phyloP scores from a whole-genome alignment of 805 yeast genomes.

The Starmerella cellae region DNA sequence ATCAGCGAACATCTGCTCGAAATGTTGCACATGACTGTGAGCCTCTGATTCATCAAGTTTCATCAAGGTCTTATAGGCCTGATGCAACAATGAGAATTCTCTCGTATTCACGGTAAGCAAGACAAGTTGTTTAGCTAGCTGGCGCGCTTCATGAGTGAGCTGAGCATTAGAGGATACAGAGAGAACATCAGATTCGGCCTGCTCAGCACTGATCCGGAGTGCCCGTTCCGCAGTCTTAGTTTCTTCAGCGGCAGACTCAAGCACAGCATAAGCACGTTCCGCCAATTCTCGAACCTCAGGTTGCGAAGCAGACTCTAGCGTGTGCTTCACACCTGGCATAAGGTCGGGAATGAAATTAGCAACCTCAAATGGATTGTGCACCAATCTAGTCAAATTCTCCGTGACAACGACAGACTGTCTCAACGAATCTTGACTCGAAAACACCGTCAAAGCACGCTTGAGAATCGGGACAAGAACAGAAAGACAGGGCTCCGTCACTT shows the following conservation, averaged over 20 bases:
- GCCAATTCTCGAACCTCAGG: slow-evolving; percentile 96
- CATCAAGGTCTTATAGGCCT: slow-evolving; percentile 37
- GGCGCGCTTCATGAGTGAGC: slow-evolving; percentile 28
- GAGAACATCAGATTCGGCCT: slow-evolving; percentile 33
- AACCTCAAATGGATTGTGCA: slow-evolving; percentile 84
- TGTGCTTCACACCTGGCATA: slow-evolving; percentile 84
- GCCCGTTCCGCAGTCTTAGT: slow-evolving; percentile 64
- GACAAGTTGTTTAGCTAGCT: slow-evolving; percentile 30
- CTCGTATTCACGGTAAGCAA: slow-evolving; percentile 28
- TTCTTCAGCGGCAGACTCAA: slow-evolving; percentile 68
- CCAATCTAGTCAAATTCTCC: slow-evolving; percentile 89
- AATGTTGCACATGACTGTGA: slow-evolving; percentile 24
- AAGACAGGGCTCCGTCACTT: slow-evolving; percentile 92
- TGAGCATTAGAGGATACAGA: slow-evolving; percentile 19
- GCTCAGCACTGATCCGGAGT: slow-evolving; percentile 35
- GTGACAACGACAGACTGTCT: slow-evolving; percentile 94
- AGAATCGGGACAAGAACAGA: slow-evolving; percentile 83
- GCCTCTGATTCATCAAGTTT: slow-evolving; percentile 30
- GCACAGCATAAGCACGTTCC: slow-evolving; percentile 65
- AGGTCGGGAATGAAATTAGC: slow-evolving; percentile 74
- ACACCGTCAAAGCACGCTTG: slow-evolving; percentile 72
- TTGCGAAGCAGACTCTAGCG: slow-evolving; percentile 75
- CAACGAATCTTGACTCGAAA: slow-evolving; percentile 87
- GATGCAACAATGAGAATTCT: slow-evolving; percentile 27
- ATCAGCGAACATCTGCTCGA: slow-evolving; percentile 28